Base-by-base conservation (phyloP, 2,329 filamentous ascomycete species). In the Pyrenophora tritici-repentis region DNA sequence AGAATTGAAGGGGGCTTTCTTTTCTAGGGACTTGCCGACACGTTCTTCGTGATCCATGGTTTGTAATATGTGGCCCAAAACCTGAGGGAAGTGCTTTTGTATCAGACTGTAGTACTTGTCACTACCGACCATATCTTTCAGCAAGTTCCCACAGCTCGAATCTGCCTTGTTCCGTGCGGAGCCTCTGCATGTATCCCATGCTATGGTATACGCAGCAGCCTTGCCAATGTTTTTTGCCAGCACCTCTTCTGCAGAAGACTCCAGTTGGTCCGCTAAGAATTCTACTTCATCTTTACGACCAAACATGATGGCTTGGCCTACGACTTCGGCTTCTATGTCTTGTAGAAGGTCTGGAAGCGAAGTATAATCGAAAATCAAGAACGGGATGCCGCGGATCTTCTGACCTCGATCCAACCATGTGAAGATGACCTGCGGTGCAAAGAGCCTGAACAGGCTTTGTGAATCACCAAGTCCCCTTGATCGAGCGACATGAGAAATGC, bases 351-450 rank as follows among this genome's bases (percentile, higher is more conserved):
- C 86, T 14, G 79, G 71, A 2, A 97, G 80, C 13, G 75, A 84
- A 1, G 74, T 51, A 66, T 95, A 99, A 1, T 86, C 88, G 71
- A 99, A 99, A 2, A 94, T 89, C n/a, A 81, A 78, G 66, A 84
- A 96, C 0, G 94, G 93, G 41, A 99, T 89, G 3, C 84, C 79
- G 26, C 64, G 53, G 36, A 68, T 56, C 12, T 44, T 61, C n/a
- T 82, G 78, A 6, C 62, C 63, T 26, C 96, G 77, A 55, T 90
- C 85, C 3, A 95, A 83, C 93, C 92, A 99, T 0, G 91, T 96
- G 68, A 90, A 96, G 3, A 97, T 78, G 6, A 99, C 80, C 66
- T 99, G 94, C 2, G 92, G 86, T 6, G 90, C 86, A 67, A 97
- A 99, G 0, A 97, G 78, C 5, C 79, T 78, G 67, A 99, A 97